These are phyloP conservation scores for Hypoxylon rickii DNA, from an alignment of 495 filamentous ascomycete genomes.

Conservation along the genomic window DNA sequence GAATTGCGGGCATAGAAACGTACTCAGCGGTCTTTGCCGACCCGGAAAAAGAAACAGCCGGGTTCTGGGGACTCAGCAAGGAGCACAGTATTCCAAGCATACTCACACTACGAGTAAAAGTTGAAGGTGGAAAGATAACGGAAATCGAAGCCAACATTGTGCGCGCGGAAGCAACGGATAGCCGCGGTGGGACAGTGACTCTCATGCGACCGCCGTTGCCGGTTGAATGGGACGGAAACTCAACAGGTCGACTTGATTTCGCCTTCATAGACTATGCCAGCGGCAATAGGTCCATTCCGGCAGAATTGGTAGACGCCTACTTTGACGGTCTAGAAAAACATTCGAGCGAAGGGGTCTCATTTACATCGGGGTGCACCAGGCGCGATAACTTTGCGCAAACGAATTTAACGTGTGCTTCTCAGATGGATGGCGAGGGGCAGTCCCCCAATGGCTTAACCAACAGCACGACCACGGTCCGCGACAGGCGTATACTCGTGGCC, in stretches of 20 bases:
- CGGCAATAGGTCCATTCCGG: slow-evolving; percentile 1
- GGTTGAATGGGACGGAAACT: slow-evolving; percentile 31
- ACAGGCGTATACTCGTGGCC: slow-evolving; percentile 21
- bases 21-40: slow-evolving; percentile 36
- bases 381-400: slow-evolving; percentile 29
- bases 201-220: slow-evolving; percentile 37
- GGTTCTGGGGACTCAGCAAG: slow-evolving; percentile 30
- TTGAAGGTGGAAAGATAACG: slow-evolving; percentile 31
- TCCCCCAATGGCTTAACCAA: slow-evolving; percentile 30
- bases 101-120: slow-evolving; percentile 34
- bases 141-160: slow-evolving; percentile 38
- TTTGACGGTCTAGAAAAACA: slow-evolving; percentile 33
- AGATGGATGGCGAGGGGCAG: slow-evolving; percentile 23
- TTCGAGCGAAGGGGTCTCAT: slow-evolving; percentile 26
- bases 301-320: slow-evolving; percentile 10
- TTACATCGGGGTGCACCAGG: slow-evolving; percentile 17
- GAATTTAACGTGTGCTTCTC: slow-evolving; percentile 27
- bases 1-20: slow-evolving; percentile 27
- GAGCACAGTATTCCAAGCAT: slow-evolving; percentile 35
- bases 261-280: slow-evolving; percentile 7
- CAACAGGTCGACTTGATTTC: slow-evolving; percentile 12
- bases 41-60: slow-evolving; percentile 27
- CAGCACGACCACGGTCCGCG: slow-evolving; percentile 27
- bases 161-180: slow-evolving; percentile 13
- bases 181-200: slow-evolving; percentile 29